These are phyloP conservation scores for Mycena indigotica DNA, from an alignment of 768 basidiomycete species.

Conservation along the genomic window DNA sequence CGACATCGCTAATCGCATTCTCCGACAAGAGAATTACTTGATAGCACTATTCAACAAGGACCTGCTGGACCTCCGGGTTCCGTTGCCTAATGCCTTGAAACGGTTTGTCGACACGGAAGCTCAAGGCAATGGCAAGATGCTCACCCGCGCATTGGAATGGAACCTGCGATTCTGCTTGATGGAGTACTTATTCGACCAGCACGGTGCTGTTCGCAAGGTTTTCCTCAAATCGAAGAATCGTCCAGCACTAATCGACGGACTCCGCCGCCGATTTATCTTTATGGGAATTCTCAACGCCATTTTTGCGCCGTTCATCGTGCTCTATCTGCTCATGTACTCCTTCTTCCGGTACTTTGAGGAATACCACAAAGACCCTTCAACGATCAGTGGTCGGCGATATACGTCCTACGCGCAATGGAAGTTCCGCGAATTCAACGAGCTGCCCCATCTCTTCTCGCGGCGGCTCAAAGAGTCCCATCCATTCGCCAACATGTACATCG, in stretches of 20 bases:
- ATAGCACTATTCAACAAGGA: slow-evolving; percentile 98
- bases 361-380: slow-evolving; percentile 97
- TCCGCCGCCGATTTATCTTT: slow-evolving; percentile 87
- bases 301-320: slow-evolving; percentile 94
- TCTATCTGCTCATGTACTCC: slow-evolving; percentile 96
- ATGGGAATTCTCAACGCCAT: slow-evolving; percentile 96
- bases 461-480: slow-evolving; percentile 89
- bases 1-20: slow-evolving; percentile 95
- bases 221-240: slow-evolving; percentile 88
- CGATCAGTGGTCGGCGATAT: slow-evolving; percentile 89
- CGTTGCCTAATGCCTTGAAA: slow-evolving; percentile 65
- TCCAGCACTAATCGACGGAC: slow-evolving; percentile 72
- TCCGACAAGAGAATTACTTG: slow-evolving; percentile 98
- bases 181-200: slow-evolving; percentile 91
- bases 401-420: slow-evolving; percentile 98
- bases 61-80: slow-evolving; percentile 82
- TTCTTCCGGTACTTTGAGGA: slow-evolving; percentile 99
- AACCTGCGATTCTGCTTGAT: slow-evolving; percentile 94
- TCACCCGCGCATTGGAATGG: slow-evolving; percentile 95
- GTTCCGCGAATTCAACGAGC: slow-evolving; percentile 97
- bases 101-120: slow-evolving; percentile 50
- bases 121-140: slow-evolving; percentile 68
- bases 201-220: slow-evolving; percentile 86
- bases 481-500: slow-evolving; percentile 90
- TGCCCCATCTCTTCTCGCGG: slow-evolving; percentile 88